Evolutionary conservation across 2,329 filamentous ascomycete species (phyloP).

Genomic region (Aaosphaeria arxii): DNA sequence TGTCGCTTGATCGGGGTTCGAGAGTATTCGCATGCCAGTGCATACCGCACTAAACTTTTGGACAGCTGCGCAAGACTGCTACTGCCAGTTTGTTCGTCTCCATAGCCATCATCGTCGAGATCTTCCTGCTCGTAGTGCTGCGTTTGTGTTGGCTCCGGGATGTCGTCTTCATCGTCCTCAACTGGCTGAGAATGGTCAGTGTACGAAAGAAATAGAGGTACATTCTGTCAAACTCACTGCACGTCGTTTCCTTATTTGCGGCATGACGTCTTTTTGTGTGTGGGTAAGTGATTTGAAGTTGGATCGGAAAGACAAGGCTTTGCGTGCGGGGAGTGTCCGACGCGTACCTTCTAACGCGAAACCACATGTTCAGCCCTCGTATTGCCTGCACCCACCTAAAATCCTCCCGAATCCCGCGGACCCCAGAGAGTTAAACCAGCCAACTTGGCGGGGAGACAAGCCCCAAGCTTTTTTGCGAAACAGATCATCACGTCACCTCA

Average conservation of each 20-base stretch:
- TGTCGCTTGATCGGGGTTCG: conserved; percentile 55
- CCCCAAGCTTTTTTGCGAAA: too few species aligned
- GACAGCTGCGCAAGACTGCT: conserved; percentile 46
- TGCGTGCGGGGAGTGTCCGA: too few species aligned
- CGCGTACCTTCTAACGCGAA: too few species aligned
- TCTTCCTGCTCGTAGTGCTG: conserved; percentile 16
- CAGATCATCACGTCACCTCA: too few species aligned
- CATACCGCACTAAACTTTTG: conserved; percentile 62
- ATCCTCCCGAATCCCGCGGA: too few species aligned
- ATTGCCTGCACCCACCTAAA: too few species aligned
- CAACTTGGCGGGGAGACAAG: too few species aligned
- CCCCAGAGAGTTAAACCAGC: too few species aligned
- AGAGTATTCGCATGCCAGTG: conserved; percentile 59
- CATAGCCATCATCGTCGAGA: conserved; percentile 17
- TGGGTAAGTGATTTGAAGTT: too few species aligned
- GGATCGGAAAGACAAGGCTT: too few species aligned
- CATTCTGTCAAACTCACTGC: conserved; percentile 4
- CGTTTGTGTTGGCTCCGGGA: conserved; percentile 14
- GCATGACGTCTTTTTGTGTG: neutral
- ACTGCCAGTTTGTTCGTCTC: conserved; percentile 17
- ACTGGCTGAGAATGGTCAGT: conserved; percentile 7
- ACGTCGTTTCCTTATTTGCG: conserved; percentile 8
- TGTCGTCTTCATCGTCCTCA: conserved; percentile 13
- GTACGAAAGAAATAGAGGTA: neutral
- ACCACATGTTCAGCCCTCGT: too few species aligned